A percentile compares a stretch with the other conserved stretches of the same genome.
phyloP scores from a whole-genome alignment of 2,329 filamentous ascomycete genomes.

The Claviceps paspali region DNA sequence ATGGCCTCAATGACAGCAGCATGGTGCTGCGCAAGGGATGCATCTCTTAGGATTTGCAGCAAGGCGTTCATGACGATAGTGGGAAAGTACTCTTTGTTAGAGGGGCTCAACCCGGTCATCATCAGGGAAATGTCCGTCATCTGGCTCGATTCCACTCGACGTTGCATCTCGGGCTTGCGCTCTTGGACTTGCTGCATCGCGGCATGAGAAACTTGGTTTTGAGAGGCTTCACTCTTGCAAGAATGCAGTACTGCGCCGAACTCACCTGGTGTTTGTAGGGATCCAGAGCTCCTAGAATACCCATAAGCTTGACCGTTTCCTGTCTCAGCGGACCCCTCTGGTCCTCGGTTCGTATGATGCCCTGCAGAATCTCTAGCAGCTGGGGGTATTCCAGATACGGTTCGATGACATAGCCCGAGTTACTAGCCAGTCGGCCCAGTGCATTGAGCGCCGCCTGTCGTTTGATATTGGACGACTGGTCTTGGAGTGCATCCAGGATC shows the following conservation, averaged over 20 bases:
- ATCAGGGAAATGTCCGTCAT: conserved; percentile 92
- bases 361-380: conserved; percentile 79
- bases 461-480: conserved; percentile 80
- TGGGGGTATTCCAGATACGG: conserved; percentile 93
- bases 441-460: conserved; percentile 83
- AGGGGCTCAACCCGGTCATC: conserved; percentile 93
- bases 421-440: conserved; percentile 82
- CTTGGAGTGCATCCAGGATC: conserved; percentile 84
- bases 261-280: conserved; percentile 78
- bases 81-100: conserved; percentile 95
- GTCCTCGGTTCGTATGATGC: conserved; percentile 80
- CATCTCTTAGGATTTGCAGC: conserved; percentile 80
- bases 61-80: conserved; percentile 96
- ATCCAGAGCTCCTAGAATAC: conserved; percentile 85
- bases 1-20: conserved; percentile 92
- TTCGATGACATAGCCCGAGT: conserved; percentile 93
- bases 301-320: conserved; percentile 92
- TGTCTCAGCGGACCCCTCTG: conserved; percentile 73
- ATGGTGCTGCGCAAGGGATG: conserved; percentile 79
- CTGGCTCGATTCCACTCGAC: conserved; percentile 44
- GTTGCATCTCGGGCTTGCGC: conserved; percentile 66
- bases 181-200: conserved; percentile 60
- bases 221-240: not conserved
- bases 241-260: not conserved
- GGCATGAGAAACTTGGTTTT: conserved; percentile 4